These are phyloP conservation scores for Mortierella polycephala DNA, from an alignment of 371 early-diverging fungal genomes.

Conservation along the genomic window DNA sequence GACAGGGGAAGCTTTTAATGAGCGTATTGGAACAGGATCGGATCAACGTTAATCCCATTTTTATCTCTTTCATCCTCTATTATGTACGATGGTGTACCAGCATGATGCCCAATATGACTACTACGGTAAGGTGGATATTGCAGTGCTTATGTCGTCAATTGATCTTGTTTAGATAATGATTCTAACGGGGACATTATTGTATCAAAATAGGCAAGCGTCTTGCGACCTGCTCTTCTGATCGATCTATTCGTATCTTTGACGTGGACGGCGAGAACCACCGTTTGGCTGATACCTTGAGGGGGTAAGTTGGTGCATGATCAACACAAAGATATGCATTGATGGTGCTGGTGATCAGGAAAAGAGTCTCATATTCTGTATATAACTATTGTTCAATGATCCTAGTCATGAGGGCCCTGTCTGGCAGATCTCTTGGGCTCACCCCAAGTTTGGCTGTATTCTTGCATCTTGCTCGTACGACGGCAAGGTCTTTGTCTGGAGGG, in stretches of 20 bases:
- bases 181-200: background rate
- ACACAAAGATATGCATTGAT: background rate
- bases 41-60: constrained; percentile 1
- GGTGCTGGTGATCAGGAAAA: background rate
- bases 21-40: too few relatives aligned
- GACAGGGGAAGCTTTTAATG: background rate
- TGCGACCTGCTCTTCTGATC: constrained; percentile 97
- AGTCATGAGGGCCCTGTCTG: constrained; percentile 99
- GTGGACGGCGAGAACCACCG: constrained; percentile 87
- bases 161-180: too few relatives aligned
- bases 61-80: background rate
- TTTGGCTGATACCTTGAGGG: constrained; percentile 80
- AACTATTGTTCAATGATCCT: background rate
- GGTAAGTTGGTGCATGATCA: constrained; percentile 57
- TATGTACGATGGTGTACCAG: constrained; percentile 55
- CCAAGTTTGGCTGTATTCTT: constrained; percentile 94
- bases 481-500: constrained; percentile 95
- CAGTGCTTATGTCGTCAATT: background rate
- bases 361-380: background rate
- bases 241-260: constrained; percentile 92
- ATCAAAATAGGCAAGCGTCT: constrained; percentile 78
- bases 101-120: constrained; percentile 99
- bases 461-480: constrained; percentile 98
- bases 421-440: constrained; percentile 99
- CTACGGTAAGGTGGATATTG: constrained; percentile 68